Evolutionary conservation across 495 filamentous ascomycete genomes (phyloP).

Genomic region (Sporormia fimetaria): DNA sequence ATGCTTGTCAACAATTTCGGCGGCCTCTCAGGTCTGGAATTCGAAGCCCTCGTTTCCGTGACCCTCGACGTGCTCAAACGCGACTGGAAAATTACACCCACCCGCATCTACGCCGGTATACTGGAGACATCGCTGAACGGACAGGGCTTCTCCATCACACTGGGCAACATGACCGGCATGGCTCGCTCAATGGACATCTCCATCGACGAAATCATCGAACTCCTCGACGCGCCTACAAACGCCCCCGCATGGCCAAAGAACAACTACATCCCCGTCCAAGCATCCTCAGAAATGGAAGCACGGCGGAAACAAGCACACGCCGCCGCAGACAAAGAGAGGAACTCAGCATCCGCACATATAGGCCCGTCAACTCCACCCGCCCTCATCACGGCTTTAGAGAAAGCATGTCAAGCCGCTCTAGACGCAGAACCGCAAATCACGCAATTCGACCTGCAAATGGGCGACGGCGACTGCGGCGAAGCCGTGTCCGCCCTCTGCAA

Average conservation of each 20-base stretch:
- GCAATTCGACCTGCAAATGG: conserved; percentile 53
- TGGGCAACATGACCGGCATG: conserved; percentile 43
- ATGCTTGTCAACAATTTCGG: conserved; percentile 53
- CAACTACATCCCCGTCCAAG: conserved; percentile 23
- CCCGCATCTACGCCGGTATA: conserved; percentile 35
- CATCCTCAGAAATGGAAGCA: conserved; percentile 12
- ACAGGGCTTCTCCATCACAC: conserved; percentile 49
- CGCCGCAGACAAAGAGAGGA: conserved; percentile 1
- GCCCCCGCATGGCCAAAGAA: conserved; percentile 40
- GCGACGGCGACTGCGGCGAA: conserved; percentile 54
- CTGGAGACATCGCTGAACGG: conserved; percentile 53
- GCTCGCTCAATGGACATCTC: conserved; percentile 36
- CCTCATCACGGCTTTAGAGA: conserved; percentile 41
- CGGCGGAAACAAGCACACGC: conserved; percentile 14
- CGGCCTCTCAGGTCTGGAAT: conserved; percentile 50
- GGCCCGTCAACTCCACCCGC: conserved; percentile 7
- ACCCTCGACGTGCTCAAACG: conserved; percentile 41
- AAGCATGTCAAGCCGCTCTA: conserved; percentile 41
- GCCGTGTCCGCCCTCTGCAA: conserved; percentile 40
- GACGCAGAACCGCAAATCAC: conserved; percentile 48
- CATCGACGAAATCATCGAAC: conserved; percentile 39
- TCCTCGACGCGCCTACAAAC: conserved; percentile 44
- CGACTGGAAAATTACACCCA: conserved; percentile 36
- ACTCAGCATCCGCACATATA: not conserved
- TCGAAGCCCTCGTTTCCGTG: conserved; percentile 46